Percentiles rank a stretch among this genome's conserved stretches.
Conservation (phyloP, 208 protist species). For the Acanthamoeba lenticulata region DNA sequence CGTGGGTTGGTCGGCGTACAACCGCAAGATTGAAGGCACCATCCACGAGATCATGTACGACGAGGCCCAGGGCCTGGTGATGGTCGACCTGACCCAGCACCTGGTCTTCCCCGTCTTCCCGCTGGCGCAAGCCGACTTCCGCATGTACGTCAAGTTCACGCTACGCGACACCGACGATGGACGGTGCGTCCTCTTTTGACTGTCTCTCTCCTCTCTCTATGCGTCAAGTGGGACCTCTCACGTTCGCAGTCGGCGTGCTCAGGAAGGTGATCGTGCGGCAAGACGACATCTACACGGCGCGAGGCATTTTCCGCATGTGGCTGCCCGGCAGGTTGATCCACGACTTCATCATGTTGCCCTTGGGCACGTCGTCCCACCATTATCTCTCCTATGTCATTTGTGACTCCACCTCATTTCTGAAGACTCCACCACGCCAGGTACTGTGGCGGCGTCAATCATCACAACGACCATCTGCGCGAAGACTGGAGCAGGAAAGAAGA, state of each 20-base stretch:
- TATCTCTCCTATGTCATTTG: not conserved
- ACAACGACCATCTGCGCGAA: not conserved
- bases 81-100: conserved; percentile 1
- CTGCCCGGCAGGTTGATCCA: not conserved
- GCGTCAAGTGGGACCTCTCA: not conserved
- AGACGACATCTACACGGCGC: not conserved
- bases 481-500: not conserved
- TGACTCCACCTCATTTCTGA: not conserved
- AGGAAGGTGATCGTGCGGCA: not conserved
- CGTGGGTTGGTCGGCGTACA: conserved; percentile 2
- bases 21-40: not conserved
- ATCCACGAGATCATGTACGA: not conserved
- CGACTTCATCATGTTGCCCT: not conserved
- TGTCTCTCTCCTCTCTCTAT: not conserved
- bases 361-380: not conserved
- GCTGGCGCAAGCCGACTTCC: not conserved
- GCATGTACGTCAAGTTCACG: not conserved
- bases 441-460: not conserved
- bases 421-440: not conserved
- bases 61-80: not conserved
- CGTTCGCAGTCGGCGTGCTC: too few relatives aligned
- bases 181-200: not conserved
- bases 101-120: not conserved
- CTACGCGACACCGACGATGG: not conserved
- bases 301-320: not conserved